A percentile compares a stretch with the other conserved stretches of the same genome.
These are phyloP conservation scores for Phanerochaete carnosa DNA, from an alignment of 768 basidiomycete species.

Conservation along the genomic window DNA sequence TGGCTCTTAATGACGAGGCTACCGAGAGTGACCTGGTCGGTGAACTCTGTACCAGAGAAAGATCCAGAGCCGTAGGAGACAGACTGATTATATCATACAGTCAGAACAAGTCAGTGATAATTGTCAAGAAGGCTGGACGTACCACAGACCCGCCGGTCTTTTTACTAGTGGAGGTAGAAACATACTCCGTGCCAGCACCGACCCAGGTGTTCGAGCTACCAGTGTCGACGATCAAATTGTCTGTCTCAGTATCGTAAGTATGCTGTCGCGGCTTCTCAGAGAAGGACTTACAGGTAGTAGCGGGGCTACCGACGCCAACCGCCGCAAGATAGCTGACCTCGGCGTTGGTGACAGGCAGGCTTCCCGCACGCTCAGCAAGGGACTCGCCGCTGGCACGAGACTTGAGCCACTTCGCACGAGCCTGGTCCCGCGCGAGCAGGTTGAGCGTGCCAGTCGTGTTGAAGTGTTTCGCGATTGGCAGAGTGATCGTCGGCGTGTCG, in stretches of 20 bases:
- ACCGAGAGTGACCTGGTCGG: conserved; percentile 53
- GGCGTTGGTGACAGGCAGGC: conserved; percentile 41
- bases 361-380: conserved; percentile 19
- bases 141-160: conserved; percentile 47
- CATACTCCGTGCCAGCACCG: conserved; percentile 47
- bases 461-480: conserved; percentile 54
- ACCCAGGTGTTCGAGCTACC: conserved; percentile 75
- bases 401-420: conserved; percentile 44
- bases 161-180: conserved; percentile 45
- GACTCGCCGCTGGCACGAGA: conserved; percentile 32
- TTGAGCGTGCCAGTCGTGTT: conserved; percentile 48
- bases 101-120: background rate
- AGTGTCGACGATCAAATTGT: conserved; percentile 56
- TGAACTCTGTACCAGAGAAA: conserved; percentile 48
- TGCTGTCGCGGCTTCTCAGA: background rate
- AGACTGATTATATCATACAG: conserved; percentile 31
- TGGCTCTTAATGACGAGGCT: conserved; percentile 50
- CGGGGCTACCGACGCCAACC: conserved; percentile 23
- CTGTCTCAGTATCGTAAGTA: conserved; percentile 27
- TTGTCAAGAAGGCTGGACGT: conserved; percentile 17
- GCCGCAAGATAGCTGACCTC: conserved; percentile 35
- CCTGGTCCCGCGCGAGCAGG: conserved; percentile 48
- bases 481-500: conserved; percentile 25
- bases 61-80: conserved; percentile 62
- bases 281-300: conserved; percentile 18